A percentile compares a stretch with the other conserved stretches of the same genome.
Evolutionary conservation across 1,139 yeast genomes (phyloP).

Genomic region (Ogataea hybrid): DNA sequence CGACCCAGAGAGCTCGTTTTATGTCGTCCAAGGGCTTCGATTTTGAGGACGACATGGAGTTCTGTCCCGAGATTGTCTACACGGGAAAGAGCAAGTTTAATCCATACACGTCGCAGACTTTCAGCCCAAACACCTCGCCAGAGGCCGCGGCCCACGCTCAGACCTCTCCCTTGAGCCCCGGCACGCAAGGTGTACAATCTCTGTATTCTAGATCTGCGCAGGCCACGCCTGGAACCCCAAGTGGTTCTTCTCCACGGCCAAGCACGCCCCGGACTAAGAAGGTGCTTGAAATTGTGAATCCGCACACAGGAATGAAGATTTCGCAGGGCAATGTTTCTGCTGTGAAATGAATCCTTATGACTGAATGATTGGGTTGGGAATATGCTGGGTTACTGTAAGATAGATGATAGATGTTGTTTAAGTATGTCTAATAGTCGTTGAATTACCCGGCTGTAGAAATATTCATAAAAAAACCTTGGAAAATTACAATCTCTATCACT

Average conservation of each 20-base stretch:
- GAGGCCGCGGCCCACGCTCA: conserved; percentile 15
- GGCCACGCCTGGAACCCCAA: conserved; percentile 7
- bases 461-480: conserved; percentile 1
- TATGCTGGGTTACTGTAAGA: conserved; percentile 5
- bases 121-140: conserved; percentile 44
- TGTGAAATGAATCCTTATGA: conserved; percentile 13
- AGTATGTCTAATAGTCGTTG: not conserved
- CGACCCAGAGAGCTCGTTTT: conserved; percentile 26
- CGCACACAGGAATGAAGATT: conserved; percentile 69
- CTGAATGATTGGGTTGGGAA: conserved; percentile 5
- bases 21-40: conserved; percentile 56
- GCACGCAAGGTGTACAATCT: conserved; percentile 19
- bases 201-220: conserved; percentile 8
- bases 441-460: conserved; percentile 8
- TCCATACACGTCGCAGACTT: conserved; percentile 57
- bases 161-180: conserved; percentile 14
- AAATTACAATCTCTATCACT: not conserved
- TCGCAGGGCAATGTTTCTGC: conserved; percentile 11
- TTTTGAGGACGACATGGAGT: conserved; percentile 63
- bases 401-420: conserved; percentile 3
- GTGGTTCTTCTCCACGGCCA: conserved; percentile 35
- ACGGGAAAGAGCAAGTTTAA: conserved; percentile 42
- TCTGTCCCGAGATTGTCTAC: conserved; percentile 54
- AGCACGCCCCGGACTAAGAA: conserved; percentile 59
- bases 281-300: conserved; percentile 74